Evolutionary conservation across 176 grass and related monocot genomes (phyloP).

Genomic region (Oryza glaberrima): DNA sequence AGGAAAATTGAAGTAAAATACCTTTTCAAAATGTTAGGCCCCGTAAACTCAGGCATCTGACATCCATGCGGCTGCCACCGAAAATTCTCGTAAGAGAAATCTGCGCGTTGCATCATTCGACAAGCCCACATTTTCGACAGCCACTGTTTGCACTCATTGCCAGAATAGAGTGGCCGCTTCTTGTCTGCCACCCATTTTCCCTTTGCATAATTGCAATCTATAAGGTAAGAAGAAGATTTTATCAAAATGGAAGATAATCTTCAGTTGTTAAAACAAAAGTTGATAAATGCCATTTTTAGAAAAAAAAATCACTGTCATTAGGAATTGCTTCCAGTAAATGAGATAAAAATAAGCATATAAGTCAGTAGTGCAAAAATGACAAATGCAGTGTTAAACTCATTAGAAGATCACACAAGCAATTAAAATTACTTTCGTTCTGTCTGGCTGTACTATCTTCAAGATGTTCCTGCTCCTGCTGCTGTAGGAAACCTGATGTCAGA

Average conservation of each 20-base stretch:
- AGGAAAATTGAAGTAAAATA: constrained; percentile 37
- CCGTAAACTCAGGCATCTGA: constrained; percentile 82
- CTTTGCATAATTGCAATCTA: constrained; percentile 91
- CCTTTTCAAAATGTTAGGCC: constrained; percentile 68
- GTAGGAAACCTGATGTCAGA: constrained; percentile 35
- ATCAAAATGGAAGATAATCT: constrained; percentile 14
- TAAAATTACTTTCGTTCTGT: constrained; percentile 48
- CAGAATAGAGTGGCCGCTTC: constrained; percentile 73
- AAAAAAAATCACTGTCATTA: constrained; percentile 11
- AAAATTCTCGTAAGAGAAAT: constrained; percentile 82
- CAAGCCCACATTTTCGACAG: constrained; percentile 96
- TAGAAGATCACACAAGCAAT: constrained; percentile 4
- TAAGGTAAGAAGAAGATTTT: constrained; percentile 11
- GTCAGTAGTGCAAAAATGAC: background rate
- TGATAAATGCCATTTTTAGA: background rate
- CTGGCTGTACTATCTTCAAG: constrained; percentile 19
- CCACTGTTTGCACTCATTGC: constrained; percentile 84
- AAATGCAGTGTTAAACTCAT: background rate
- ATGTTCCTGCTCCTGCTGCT: constrained; percentile 31
- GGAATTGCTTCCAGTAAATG: constrained; percentile 15
- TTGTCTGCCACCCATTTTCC: constrained; percentile 90
- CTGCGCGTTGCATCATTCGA: constrained; percentile 70
- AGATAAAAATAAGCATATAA: constrained; percentile 1
- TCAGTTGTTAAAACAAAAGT: background rate
- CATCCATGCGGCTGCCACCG: constrained; percentile 81